Base-by-base conservation (phyloP, 768 basidiomycete genomes). In the Mycena floridula region DNA sequence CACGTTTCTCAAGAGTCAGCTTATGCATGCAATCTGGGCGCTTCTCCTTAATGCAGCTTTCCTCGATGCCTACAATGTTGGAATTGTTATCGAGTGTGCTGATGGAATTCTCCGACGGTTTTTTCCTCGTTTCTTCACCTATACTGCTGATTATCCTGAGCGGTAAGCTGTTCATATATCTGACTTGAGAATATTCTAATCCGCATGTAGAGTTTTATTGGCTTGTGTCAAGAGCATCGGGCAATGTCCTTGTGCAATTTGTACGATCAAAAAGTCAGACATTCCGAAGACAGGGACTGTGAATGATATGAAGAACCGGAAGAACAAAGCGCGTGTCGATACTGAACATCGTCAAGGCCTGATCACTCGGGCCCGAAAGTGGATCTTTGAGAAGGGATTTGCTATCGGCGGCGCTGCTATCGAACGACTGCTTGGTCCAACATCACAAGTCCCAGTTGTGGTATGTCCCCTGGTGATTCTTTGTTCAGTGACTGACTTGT, bases 131-230 rank as follows among this genome's bases (percentile, higher is more conserved):
- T 45, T 67, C 2, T 63, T 69, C 21, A 59, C 59, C 0, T 66
- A 66, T 46, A 60, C 56, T 2, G 66, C 64, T 0, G 64, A 65
- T 43, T 67, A 69, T 51, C 61, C 62, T 4, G 65, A 68, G 42
- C 66, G 65, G 66, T 62, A 25, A 41, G 57, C 46, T 36, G n/a
- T 32, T 42, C 28, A 15, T 13, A 22, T 18, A 15, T 16, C 21
- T 44, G 1, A 21, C 37, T 7, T 6, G 5, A 18, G 16, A 7
- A 21, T 5, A 21, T 20, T 15, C 47, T 18, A 16, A 30, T 32
- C 25, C 16, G 13, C 0, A 22, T 28, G 13, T 37, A 61, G 63
- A 42, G 48, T 54, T 24, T 45, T 58, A 2, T 50, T 66, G 0
- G 57, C 63, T 1, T 54, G 55, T 1, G 52, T 62, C 22, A 45